A percentile compares a stretch with the other conserved stretches of the same genome.
These are phyloP conservation scores for Cryomyces antarcticus DNA, from an alignment of 495 filamentous ascomycete species.

Conservation along the genomic window DNA sequence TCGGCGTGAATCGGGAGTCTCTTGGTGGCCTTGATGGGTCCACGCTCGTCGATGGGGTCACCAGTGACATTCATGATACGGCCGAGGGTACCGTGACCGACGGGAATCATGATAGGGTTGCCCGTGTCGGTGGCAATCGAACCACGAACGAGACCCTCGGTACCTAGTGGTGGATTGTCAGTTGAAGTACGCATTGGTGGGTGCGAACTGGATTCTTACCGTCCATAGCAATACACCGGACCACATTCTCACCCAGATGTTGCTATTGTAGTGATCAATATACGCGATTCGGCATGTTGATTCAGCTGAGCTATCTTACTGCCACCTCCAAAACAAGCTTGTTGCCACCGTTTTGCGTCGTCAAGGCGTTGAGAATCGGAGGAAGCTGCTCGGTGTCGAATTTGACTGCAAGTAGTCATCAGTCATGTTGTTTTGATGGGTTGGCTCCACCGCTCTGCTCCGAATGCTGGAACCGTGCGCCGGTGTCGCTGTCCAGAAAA, in stretches of 20 bases:
- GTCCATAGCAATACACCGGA: conserved; percentile 99
- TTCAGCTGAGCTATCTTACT: conserved; percentile 35
- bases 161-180: conserved; percentile 39
- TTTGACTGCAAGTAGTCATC: conserved; percentile 43
- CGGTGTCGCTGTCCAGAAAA: conserved; percentile 7
- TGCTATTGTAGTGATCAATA: conserved; percentile 39
- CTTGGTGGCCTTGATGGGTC: conserved; percentile 84
- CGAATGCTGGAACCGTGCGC: background rate
- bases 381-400: conserved; percentile 90
- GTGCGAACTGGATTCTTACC: conserved; percentile 33
- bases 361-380: conserved; percentile 91
- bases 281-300: conserved; percentile 7
- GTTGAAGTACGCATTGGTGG: background rate
- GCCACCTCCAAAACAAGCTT: conserved; percentile 94
- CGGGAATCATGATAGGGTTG: conserved; percentile 88
- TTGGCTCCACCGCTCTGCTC: background rate
- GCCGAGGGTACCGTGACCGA: conserved; percentile 83
- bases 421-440: conserved; percentile 15
- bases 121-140: conserved; percentile 70
- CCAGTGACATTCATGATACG: conserved; percentile 99
- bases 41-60: conserved; percentile 98
- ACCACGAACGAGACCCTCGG: conserved; percentile 95
- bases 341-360: conserved; percentile 74
- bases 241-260: conserved; percentile 98
- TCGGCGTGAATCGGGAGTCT: conserved; percentile 83